These are phyloP conservation scores for Pythium apleroticum DNA, from an alignment of 352 stramenopile genomes.

Conservation along the genomic window DNA sequence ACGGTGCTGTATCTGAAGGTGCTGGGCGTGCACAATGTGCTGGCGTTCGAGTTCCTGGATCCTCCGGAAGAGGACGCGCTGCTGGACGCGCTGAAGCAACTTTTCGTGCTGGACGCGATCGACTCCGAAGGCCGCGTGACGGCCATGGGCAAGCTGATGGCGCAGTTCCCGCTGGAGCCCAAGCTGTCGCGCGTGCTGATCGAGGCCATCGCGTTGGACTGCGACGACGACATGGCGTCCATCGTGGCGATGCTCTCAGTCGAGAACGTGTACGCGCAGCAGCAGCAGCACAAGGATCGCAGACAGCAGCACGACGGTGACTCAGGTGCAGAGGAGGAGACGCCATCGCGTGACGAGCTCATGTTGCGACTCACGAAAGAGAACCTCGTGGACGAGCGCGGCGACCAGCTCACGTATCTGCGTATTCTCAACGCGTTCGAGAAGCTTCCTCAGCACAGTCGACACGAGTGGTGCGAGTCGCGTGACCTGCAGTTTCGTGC, in stretches of 20 bases:
- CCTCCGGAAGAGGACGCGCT: conserved; percentile 66
- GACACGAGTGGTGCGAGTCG: conserved; percentile 55
- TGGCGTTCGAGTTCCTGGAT: conserved; percentile 72
- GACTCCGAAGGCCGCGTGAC: conserved; percentile 54
- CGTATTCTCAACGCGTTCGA: conserved; percentile 47
- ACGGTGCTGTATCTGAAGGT: conserved; percentile 92
- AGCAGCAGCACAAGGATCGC: conserved; percentile 5
- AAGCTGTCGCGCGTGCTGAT: conserved; percentile 65
- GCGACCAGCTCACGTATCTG: conserved; percentile 61
- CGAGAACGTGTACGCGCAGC: conserved; percentile 70
- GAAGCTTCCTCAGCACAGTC: conserved; percentile 19
- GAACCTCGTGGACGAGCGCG: conserved; percentile 46
- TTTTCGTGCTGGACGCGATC: conserved; percentile 68
- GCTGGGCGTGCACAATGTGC: conserved; percentile 68
- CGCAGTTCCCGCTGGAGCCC: conserved; percentile 82
- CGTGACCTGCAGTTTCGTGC: conserved; percentile 50
- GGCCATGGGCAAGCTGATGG: conserved; percentile 72
- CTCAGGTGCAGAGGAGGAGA: conserved; percentile 16
- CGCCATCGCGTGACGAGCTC: conserved; percentile 34
- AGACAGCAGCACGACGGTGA: conserved; percentile 25
- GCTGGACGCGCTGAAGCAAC: conserved; percentile 72
- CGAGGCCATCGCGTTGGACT: conserved; percentile 56
- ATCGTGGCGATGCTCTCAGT: conserved; percentile 86
- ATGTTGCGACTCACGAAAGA: conserved; percentile 47
- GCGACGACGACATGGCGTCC: conserved; percentile 57